phyloP scores from a whole-genome alignment of 2,329 filamentous ascomycete species.

The Cladosporium sp. region DNA sequence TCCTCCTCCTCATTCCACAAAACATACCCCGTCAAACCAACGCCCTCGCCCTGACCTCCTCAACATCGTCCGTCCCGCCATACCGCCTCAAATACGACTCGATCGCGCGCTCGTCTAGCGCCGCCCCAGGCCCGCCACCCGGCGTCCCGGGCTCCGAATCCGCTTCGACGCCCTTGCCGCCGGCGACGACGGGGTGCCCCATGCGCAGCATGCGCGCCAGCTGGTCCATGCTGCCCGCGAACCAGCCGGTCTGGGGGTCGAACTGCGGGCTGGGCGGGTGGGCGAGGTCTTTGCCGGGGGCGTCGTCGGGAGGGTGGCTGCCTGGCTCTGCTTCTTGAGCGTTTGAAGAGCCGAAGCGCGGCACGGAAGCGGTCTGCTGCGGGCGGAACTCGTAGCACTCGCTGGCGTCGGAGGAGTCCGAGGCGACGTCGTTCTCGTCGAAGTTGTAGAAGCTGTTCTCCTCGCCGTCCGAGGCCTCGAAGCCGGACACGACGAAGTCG shows the following conservation, averaged over 20 bases:
- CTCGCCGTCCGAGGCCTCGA: constrained; percentile 26
- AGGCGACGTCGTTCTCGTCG: constrained; percentile 23
- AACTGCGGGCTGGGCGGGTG: constrained; percentile 18
- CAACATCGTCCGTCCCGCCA: constrained; percentile 4
- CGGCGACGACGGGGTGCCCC: not conserved
- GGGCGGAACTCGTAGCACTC: constrained; percentile 26
- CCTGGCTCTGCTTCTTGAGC: not conserved
- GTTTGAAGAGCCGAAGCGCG: not conserved
- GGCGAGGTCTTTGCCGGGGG: constrained; percentile 18
- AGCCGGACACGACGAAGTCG: constrained; percentile 24
- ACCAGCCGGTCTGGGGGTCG: constrained; percentile 28
- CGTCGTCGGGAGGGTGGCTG: constrained; percentile 2
- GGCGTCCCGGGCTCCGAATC: constrained; percentile 7
- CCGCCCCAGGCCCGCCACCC: not conserved
- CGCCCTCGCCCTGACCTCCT: not conserved
- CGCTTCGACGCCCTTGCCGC: not conserved
- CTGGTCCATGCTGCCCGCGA: constrained; percentile 27
- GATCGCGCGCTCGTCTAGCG: constrained; percentile 3
- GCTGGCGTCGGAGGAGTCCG: constrained; percentile 23
- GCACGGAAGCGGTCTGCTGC: constrained; percentile 15
- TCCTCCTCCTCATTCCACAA: no score
- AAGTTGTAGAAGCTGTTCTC: constrained; percentile 28
- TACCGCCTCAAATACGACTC: constrained; percentile 9
- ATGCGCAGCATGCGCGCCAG: constrained; percentile 17
- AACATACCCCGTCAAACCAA: not conserved